Percentiles rank a stretch among this genome's conserved stretches.
These are phyloP conservation scores for Penicillium coprophilum DNA, from an alignment of 495 filamentous ascomycete species.

Conservation along the genomic window DNA sequence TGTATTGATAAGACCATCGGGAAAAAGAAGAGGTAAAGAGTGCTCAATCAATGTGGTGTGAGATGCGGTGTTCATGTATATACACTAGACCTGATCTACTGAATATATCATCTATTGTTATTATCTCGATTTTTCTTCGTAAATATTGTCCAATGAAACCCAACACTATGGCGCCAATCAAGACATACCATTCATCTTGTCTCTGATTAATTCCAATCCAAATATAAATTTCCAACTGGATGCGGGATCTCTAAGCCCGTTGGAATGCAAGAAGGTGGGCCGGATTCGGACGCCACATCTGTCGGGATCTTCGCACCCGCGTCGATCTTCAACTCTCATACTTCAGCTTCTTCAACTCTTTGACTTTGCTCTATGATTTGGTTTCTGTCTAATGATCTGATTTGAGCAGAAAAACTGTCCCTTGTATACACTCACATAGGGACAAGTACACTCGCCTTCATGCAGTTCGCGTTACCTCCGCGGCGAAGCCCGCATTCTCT, in stretches of 20 bases:
- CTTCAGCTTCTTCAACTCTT: not conserved
- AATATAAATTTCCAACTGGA: not conserved
- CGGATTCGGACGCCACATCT: constrained; percentile 8
- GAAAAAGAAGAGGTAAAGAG: not conserved
- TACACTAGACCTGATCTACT: not conserved
- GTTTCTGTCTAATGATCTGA: constrained; percentile 20
- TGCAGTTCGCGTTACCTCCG: constrained; percentile 91
- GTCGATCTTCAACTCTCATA: constrained; percentile 7
- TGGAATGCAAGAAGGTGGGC: constrained; percentile 3
- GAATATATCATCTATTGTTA: not conserved
- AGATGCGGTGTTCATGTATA: not conserved
- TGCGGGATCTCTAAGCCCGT: not conserved
- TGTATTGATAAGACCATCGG: too few relatives aligned
- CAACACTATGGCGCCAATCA: not conserved
- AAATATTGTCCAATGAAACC: not conserved
- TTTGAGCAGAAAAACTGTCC: not conserved
- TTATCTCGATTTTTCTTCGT: not conserved
- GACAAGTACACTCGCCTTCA: constrained; percentile 36
- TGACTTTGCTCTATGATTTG: constrained; percentile 17
- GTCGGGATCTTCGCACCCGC: constrained; percentile 10
- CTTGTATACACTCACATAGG: constrained; percentile 22
- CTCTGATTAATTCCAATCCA: not conserved
- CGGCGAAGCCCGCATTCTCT: constrained; percentile 75
- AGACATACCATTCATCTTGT: not conserved
- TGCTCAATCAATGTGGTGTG: not conserved